These are phyloP conservation scores for Fusarium penzigii DNA, from an alignment of 2,329 filamentous ascomycete genomes.

Conservation along the genomic window DNA sequence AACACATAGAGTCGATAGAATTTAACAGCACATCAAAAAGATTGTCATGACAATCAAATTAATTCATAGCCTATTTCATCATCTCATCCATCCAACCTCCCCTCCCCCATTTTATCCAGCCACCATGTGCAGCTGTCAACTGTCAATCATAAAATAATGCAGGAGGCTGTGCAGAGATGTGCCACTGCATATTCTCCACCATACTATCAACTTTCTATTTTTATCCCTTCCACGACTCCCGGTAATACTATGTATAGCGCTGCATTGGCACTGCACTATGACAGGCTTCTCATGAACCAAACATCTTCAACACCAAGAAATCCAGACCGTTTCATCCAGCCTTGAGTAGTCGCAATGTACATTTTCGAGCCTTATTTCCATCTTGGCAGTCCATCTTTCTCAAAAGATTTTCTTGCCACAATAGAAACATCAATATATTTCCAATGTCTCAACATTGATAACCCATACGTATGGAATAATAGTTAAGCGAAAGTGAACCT, in stretches of 20 bases:
- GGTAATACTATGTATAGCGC: too few species aligned
- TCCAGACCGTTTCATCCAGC: background rate
- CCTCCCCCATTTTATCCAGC: conserved; percentile 5
- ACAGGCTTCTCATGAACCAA: background rate
- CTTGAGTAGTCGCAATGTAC: too few species aligned
- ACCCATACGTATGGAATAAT: background rate
- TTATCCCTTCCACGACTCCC: conserved; percentile 13
- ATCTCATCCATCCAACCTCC: conserved; percentile 2
- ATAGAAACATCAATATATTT: background rate
- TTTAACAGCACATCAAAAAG: too few species aligned
- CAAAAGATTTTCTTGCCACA: background rate
- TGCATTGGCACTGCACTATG: too few species aligned
- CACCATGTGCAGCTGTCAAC: background rate
- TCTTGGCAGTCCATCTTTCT: background rate
- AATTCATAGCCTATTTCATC: background rate
- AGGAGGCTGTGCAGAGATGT: conserved; percentile 19
- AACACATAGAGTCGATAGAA: too few species aligned
- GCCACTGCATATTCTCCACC: background rate
- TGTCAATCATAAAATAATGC: background rate
- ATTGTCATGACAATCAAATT: too few species aligned
- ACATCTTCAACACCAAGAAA: background rate
- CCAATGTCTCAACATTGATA: background rate
- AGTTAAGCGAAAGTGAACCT: background rate
- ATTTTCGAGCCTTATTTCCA: background rate
- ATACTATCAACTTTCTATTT: conserved; percentile 19